Evolutionary conservation across 2,329 filamentous ascomycete species (phyloP).

Genomic region (Fusarium neocosmosporiellum): DNA sequence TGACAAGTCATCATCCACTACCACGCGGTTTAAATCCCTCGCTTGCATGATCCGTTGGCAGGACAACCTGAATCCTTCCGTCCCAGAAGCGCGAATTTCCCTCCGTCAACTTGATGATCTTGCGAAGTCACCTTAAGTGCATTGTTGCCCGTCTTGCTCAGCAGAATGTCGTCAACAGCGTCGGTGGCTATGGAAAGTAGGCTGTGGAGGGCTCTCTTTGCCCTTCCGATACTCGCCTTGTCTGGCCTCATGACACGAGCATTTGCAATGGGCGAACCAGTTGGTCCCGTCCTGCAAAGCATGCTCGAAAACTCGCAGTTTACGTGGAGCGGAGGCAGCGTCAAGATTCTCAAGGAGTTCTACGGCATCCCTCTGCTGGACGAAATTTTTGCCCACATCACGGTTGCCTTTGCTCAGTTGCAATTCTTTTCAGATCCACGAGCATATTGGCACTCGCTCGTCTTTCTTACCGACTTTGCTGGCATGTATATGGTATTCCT

Average conservation of each 20-base stretch:
- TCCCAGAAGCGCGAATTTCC: neutral
- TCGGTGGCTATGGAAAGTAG: neutral
- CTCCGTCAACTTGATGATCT: neutral
- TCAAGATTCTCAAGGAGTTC: constrained; percentile 28
- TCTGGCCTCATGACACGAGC: constrained; percentile 34
- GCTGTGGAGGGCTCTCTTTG: constrained; percentile 29
- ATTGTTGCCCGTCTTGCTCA: neutral
- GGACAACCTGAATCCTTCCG: neutral
- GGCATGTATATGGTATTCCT: constrained; percentile 43
- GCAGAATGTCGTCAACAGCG: neutral
- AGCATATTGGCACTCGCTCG: constrained; percentile 44
- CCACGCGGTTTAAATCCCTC: neutral
- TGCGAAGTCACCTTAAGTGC: neutral
- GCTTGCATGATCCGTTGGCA: neutral
- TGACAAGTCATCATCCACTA: neutral
- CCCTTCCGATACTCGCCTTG: constrained; percentile 34
- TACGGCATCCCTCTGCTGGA: constrained; percentile 40
- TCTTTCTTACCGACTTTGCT: constrained; percentile 44
- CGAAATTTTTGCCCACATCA: constrained; percentile 27
- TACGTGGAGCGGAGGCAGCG: constrained; percentile 2
- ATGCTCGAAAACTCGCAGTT: constrained; percentile 14
- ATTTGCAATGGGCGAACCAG: constrained; percentile 34
- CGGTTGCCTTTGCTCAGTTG: constrained; percentile 38
- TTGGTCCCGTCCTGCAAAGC: constrained; percentile 17
- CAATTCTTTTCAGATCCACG: constrained; percentile 34